phyloP scores from a whole-genome alignment of 163 green algal species.

The Trebouxia gelatinosa region DNA sequence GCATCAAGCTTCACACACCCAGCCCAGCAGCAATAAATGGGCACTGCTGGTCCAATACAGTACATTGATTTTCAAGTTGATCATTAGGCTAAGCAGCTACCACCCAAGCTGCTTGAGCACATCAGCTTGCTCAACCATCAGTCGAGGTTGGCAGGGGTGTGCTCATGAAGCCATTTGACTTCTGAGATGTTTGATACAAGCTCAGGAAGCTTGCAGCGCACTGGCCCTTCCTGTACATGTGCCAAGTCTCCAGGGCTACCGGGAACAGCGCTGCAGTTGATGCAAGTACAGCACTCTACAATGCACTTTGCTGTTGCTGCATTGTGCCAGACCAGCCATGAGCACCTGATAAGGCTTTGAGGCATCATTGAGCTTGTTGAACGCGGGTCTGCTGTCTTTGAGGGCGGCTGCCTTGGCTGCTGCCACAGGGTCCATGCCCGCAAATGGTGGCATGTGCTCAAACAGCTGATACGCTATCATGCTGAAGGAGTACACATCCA shows the following conservation, averaged over 20 bases:
- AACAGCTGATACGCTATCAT: conserved; percentile 91
- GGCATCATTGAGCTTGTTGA: conserved; percentile 40
- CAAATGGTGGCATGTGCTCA: conserved; percentile 74
- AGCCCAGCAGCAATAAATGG: too few relatives aligned
- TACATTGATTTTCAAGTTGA: too few relatives aligned
- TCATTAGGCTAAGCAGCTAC: too few relatives aligned
- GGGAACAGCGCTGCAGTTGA: not conserved
- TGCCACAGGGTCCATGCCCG: conserved; percentile 74
- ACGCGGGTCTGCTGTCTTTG: conserved; percentile 68
- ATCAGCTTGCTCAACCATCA: too few relatives aligned
- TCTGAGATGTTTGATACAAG: too few relatives aligned
- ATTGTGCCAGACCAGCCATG: not conserved
- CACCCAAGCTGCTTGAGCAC: too few relatives aligned
- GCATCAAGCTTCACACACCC: too few relatives aligned
- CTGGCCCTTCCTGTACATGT: too few relatives aligned
- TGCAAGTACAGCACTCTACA: not conserved
- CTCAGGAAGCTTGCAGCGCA: too few relatives aligned
- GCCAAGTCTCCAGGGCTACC: not conserved
- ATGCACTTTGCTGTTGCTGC: not conserved
- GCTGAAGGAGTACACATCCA: conserved; percentile 80
- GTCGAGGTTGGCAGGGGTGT: too few relatives aligned
- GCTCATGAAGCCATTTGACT: too few relatives aligned
- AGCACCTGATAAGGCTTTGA: not conserved
- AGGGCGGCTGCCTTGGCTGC: conserved; percentile 72
- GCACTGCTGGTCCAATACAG: too few relatives aligned